These are phyloP conservation scores for Cucurbita maxima DNA, from an alignment of 306 rosid species.

Conservation along the genomic window DNA sequence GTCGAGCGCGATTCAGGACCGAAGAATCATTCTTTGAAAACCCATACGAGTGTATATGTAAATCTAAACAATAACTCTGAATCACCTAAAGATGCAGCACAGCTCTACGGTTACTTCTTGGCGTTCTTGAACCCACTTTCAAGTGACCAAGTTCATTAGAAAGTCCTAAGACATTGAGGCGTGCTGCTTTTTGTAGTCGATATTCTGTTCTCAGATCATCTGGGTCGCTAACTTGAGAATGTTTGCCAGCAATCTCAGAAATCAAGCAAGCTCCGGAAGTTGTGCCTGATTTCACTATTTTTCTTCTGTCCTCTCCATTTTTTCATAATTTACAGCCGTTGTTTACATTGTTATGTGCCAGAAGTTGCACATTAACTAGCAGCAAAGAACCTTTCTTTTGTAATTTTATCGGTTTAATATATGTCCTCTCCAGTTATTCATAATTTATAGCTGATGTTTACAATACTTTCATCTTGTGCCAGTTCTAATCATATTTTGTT, in stretches of 20 bases:
- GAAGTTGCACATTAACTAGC: neutral
- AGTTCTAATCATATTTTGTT: neutral
- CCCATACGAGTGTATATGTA: slow-evolving; percentile 84
- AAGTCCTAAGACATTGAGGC: neutral
- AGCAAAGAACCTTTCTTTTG: neutral
- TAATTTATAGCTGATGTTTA: too few relatives aligned
- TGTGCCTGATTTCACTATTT: neutral
- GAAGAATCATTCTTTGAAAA: slow-evolving; percentile 83
- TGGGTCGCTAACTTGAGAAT: neutral
- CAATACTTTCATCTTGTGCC: neutral
- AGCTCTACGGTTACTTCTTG: neutral
- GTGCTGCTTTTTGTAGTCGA: neutral
- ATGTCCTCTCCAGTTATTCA: too few relatives aligned
- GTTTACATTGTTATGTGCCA: neutral
- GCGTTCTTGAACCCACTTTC: neutral
- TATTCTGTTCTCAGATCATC: neutral
- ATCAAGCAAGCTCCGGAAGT: neutral
- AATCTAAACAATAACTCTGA: slow-evolving; percentile 21
- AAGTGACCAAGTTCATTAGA: neutral
- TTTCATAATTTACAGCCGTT: neutral
- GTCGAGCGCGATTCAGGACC: slow-evolving; percentile 67
- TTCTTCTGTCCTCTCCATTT: neutral
- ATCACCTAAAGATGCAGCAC: slow-evolving; percentile 6
- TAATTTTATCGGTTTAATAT: neutral
- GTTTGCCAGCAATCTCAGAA: neutral